Evolutionary conservation across 768 basidiomycete species (phyloP), one percentile per base, ranked within the genome.

Genomic region (Harrya chromipes): DNA sequence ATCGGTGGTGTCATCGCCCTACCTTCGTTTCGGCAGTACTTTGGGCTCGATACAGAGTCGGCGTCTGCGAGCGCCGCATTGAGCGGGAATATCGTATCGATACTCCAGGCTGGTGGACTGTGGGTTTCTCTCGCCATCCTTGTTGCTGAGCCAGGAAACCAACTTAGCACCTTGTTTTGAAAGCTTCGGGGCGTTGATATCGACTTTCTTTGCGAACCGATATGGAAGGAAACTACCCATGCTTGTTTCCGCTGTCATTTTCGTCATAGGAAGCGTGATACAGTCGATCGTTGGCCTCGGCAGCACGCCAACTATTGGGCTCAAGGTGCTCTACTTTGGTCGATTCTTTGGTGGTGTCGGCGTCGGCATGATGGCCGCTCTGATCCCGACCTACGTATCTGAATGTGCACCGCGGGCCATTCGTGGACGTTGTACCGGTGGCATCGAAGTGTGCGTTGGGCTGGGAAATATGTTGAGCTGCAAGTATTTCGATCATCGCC

Each of bases 311-410:
- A 43, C 47, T 8, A 51, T 58, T 3, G 68, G 62, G 14, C 55
- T 71, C n/a, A 40, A 64, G 19, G 16, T 70, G 2, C 53, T 70
- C 9, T 71, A 63, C 47, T 58, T 70, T 41, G 56, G 65, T 43
- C 72, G 77, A 9, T 79, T 79, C 67, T 54, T 82, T 0, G 67
- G 72, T 6, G 81, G 79, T 16, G 61, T 80, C 29, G 79, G 79
- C 3, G 68, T 77, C 6, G 74, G 76, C 23, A 37, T 71, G 31
- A 63, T 70, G 55, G 57, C 65, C 2, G 69, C 68, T 0, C 40
- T 73, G 19, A 67, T 70, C 19, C 72, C 73, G 2, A 62, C 67
- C 0, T 73, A 73, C 21, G 63, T 72, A 3, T 66, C 71, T 3
- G 72, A 74, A 58, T 71, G 63, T 46, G 65, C 67, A 4, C 73